phyloP scores from a whole-genome alignment of 495 filamentous ascomycete species.

The Aspergillus ostianus region DNA sequence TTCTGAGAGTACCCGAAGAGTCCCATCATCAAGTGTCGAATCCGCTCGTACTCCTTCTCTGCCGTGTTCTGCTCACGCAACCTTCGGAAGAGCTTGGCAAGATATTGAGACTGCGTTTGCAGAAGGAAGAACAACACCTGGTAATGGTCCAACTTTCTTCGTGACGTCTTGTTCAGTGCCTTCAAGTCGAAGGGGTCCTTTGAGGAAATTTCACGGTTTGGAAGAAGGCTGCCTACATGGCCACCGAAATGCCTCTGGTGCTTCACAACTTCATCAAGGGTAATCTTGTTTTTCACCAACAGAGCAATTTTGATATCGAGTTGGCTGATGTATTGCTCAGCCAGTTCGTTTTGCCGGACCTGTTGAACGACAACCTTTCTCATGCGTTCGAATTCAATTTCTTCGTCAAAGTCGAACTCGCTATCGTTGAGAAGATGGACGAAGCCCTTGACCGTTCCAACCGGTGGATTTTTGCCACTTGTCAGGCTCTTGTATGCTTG shows the following conservation, averaged over 20 bases:
- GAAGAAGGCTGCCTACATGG: conserved; percentile 79
- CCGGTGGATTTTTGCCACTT: conserved; percentile 94
- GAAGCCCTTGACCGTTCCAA: conserved; percentile 94
- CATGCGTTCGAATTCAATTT: conserved; percentile 91
- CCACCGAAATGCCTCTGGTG: conserved; percentile 97
- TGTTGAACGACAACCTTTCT: conserved; percentile 95
- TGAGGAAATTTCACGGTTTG: conserved; percentile 82
- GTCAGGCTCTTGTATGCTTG: conserved; percentile 97
- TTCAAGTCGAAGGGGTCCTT: conserved; percentile 95
- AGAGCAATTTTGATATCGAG: conserved; percentile 98
- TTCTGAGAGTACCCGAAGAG: conserved; percentile 98
- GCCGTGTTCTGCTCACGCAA: conserved; percentile 80
- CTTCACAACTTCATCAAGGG: conserved; percentile 93
- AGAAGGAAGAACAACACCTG: conserved; percentile 97
- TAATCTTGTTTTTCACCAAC: conserved; percentile 99
- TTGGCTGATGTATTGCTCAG: conserved; percentile 97
- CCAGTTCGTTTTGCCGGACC: conserved; percentile 93
- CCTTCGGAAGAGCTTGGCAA: conserved; percentile 81
- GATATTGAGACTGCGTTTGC: conserved; percentile 94
- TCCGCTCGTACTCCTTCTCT: conserved; percentile 88
- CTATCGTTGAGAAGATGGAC: conserved; percentile 97
- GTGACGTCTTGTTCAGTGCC: conserved; percentile 91
- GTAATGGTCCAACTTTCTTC: conserved; percentile 92
- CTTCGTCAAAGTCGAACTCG: conserved; percentile 98
- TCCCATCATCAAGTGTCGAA: conserved; percentile 93